Evolutionary conservation across 371 early-diverging fungal genomes (phyloP).

Genomic region (Mucor piriformis): DNA sequence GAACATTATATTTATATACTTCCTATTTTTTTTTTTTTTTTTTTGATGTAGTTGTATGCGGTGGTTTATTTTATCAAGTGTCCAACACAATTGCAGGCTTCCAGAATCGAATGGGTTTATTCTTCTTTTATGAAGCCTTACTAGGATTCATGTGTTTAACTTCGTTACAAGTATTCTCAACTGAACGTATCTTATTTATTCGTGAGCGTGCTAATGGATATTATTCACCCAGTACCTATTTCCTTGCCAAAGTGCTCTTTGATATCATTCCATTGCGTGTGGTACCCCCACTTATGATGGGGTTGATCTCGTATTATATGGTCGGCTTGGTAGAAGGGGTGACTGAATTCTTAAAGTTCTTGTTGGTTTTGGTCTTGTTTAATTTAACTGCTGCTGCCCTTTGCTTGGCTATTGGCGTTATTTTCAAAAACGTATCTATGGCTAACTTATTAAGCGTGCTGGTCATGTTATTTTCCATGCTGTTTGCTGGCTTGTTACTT

Average conservation of each 20-base stretch:
- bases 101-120: slow-evolving; percentile 86
- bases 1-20: background rate
- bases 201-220: slow-evolving; percentile 87
- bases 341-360: slow-evolving; percentile 77
- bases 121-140: slow-evolving; percentile 83
- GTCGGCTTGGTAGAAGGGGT: slow-evolving; percentile 76
- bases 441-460: slow-evolving; percentile 80
- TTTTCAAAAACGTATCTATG: slow-evolving; percentile 75
- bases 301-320: slow-evolving; percentile 85
- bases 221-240: slow-evolving; percentile 79
- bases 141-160: slow-evolving; percentile 83
- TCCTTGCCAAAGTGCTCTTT: slow-evolving; percentile 77
- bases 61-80: slow-evolving; percentile 82
- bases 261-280: slow-evolving; percentile 86
- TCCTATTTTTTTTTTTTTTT: background rate
- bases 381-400: slow-evolving; percentile 81
- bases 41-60: slow-evolving; percentile 55
- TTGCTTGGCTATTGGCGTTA: slow-evolving; percentile 78
- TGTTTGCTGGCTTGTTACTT: slow-evolving; percentile 88
- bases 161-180: slow-evolving; percentile 74
- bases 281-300: slow-evolving; percentile 85
- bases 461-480: slow-evolving; percentile 86
- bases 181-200: slow-evolving; percentile 77
- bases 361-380: slow-evolving; percentile 83
- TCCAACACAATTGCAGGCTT: slow-evolving; percentile 82